phyloP scores from a whole-genome alignment of 164 flowering plant species.

The Tinospora cordifolia region DNA sequence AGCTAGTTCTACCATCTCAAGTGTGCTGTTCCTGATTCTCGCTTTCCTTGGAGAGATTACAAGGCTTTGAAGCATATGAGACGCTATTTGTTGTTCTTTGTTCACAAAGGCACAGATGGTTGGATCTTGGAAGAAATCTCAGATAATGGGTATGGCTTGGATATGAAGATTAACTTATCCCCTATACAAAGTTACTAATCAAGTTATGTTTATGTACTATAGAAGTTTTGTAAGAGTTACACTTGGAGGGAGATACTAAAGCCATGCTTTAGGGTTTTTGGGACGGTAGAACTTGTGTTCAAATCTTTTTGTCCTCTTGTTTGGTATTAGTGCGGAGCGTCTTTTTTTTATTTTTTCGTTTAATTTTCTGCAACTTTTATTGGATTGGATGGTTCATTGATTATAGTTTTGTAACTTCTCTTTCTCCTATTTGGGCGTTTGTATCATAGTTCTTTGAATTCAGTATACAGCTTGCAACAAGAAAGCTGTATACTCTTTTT shows the following conservation, averaged over 20 bases:
- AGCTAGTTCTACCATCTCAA: conserved; percentile 21
- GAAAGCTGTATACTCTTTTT: too few relatives aligned
- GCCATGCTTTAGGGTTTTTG: too few relatives aligned
- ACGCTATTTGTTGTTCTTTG: neutral
- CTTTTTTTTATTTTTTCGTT: neutral
- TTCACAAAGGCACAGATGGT: neutral
- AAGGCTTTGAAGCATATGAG: neutral
- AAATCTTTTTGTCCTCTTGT: neutral
- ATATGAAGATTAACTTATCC: neutral
- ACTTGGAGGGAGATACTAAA: neutral
- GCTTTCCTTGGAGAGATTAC: neutral
- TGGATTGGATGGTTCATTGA: neutral
- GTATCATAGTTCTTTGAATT: too few relatives aligned
- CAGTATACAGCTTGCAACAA: too few relatives aligned
- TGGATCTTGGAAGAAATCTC: neutral
- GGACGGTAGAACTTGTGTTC: neutral
- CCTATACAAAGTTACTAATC: too few relatives aligned
- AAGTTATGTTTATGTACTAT: neutral
- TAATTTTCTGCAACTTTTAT: neutral
- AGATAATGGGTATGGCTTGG: neutral
- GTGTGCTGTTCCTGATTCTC: neutral
- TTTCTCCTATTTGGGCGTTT: too few relatives aligned
- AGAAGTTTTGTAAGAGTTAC: neutral
- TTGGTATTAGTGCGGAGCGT: neutral
- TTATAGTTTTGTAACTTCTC: neutral